Evolutionary conservation across 306 rosid species (phyloP).

Genomic region (Glycine tomentella): DNA sequence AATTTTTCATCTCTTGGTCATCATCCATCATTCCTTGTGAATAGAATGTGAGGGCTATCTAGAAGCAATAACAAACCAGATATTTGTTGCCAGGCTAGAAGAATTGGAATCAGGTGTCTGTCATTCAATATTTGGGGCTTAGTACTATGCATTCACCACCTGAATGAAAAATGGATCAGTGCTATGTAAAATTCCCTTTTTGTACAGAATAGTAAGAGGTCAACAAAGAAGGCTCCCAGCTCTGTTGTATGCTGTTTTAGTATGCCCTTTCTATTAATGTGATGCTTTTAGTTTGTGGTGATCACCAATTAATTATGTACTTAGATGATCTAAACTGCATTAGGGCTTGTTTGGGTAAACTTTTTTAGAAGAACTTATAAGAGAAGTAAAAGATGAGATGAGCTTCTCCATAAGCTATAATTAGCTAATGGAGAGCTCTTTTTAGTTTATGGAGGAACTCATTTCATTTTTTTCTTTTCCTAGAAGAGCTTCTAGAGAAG

Average conservation of each 20-base stretch:
- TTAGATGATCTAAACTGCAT: too few relatives aligned
- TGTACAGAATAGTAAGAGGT: background rate
- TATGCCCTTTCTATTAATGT: background rate
- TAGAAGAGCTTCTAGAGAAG: too few relatives aligned
- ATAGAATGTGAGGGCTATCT: background rate
- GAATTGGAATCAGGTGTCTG: background rate
- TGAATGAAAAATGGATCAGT: background rate
- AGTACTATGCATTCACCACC: too few relatives aligned
- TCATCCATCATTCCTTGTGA: background rate
- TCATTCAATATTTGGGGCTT: constrained; percentile 2
- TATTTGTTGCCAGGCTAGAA: constrained; percentile 10
- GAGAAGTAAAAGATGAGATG: too few relatives aligned
- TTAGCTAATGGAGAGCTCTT: too few relatives aligned
- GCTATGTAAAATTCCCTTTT: too few relatives aligned
- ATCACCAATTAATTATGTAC: constrained; percentile 11
- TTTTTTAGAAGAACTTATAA: too few relatives aligned
- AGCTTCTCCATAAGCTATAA: too few relatives aligned
- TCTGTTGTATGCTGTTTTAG: background rate
- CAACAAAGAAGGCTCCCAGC: background rate
- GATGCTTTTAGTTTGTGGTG: constrained; percentile 9
- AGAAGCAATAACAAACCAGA: background rate
- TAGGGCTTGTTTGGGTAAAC: too few relatives aligned
- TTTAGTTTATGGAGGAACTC: too few relatives aligned
- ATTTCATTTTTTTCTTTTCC: too few relatives aligned
- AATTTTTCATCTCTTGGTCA: background rate